A percentile compares a stretch with the other conserved stretches of the same genome.
These are phyloP conservation scores for Mycoemilia scoparia DNA, from an alignment of 192 early-diverging fungal genomes.

Conservation along the genomic window DNA sequence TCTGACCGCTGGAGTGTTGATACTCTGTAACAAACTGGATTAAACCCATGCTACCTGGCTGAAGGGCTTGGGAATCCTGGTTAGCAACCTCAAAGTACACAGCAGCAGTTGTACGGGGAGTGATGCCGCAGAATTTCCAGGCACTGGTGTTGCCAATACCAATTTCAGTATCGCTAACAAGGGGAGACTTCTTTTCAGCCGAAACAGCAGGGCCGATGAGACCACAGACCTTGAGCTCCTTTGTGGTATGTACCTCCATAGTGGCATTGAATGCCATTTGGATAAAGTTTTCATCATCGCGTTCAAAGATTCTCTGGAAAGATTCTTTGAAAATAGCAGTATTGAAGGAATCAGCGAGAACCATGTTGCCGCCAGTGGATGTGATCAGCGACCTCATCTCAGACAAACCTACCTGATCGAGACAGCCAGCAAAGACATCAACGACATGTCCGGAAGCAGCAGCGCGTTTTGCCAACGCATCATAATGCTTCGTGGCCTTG, in stretches of 20 bases:
- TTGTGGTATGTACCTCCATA: constrained; percentile 88
- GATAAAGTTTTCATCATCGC: constrained; percentile 72
- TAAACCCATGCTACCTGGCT: constrained; percentile 67
- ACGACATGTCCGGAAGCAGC: constrained; percentile 77
- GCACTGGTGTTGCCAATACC: constrained; percentile 89
- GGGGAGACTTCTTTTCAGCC: constrained; percentile 70
- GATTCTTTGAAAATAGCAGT: constrained; percentile 95
- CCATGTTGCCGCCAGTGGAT: constrained; percentile 80
- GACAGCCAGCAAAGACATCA: constrained; percentile 94
- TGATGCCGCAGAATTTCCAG: constrained; percentile 87
- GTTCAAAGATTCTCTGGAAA: constrained; percentile 85
- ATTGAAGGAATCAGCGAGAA: constrained; percentile 88
- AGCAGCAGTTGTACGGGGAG: constrained; percentile 64
- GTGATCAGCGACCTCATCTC: constrained; percentile 91
- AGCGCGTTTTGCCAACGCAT: constrained; percentile 66
- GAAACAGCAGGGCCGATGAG: constrained; percentile 93
- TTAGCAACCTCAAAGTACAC: constrained; percentile 95
- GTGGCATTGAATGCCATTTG: constrained; percentile 96
- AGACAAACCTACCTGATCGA: constrained; percentile 91
- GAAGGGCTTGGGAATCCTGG: constrained; percentile 61
- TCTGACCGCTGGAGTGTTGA: constrained; percentile 82
- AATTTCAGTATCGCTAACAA: constrained; percentile 95
- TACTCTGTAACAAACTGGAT: constrained; percentile 94
- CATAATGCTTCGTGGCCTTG: constrained; percentile 92
- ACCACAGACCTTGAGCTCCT: constrained; percentile 89